Evolutionary conservation across 225 moss, liverwort and hornwort genomes (phyloP), one percentile per base, ranked within the genome.

Genomic region (Rhytidiadelphus loreus): DNA sequence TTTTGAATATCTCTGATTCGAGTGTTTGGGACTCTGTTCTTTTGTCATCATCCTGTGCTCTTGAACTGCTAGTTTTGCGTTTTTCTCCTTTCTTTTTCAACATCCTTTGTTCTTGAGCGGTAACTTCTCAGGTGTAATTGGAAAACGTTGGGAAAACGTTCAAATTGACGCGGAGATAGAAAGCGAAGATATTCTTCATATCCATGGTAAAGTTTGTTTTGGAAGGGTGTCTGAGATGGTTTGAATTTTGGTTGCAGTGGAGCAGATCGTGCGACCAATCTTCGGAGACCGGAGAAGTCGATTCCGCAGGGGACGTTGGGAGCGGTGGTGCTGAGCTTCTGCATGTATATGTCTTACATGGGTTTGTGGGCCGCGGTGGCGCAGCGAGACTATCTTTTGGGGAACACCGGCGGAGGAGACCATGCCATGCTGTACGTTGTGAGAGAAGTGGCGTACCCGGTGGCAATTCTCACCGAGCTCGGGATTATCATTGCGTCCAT

Each of bases 291-390:
- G 83, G 96, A 95, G 88, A 97, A 91, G 75, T 97, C 98, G 24
- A 96, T 98, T 62, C 98, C 98, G 26, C 86, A 92, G 55, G 98
- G 98, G 80, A 98, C 98, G 16, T 87, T 98, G 90, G 97, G 97
- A 64, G 98, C 98, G 71, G 93, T 98, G 16, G 89, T 93, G 37
- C 83, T 98, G 76, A 98, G 98, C 81, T 93, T 97, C 87, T 89
- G 95, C 84, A 91, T 97, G 95, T 98, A 98, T 88, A 84, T 92
- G 85, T 98, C 98, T 48, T 98, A 96, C 88, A 98, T 98, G 98
- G 95, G 96, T 37, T 90, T 98, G 86, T 98, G 98, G 98, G 94
- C 97, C 32, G 97, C 96, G 44, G 98, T 98, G 68, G 98, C 96
- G 71, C 90, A 95, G 39, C 93, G 98, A 62, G 95, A 97, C 75